Evolutionary conservation across 148 eudicot genomes (phyloP).

Genomic region (Oxyria digyna): DNA sequence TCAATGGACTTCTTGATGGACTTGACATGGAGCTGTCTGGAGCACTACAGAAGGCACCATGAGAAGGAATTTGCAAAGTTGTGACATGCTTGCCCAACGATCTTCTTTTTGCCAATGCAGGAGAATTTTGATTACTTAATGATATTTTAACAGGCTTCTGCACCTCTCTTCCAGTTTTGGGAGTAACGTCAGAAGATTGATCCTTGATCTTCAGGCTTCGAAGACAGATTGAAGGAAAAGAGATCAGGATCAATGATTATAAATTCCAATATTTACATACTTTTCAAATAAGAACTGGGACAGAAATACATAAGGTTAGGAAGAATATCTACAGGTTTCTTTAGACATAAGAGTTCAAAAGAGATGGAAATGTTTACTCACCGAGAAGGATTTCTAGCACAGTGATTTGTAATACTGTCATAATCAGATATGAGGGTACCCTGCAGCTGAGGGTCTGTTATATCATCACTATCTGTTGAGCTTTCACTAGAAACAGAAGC

Average conservation of each 20-base stretch:
- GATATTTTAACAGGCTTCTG: slow-evolving; percentile 31
- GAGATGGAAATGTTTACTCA: slow-evolving; percentile 15
- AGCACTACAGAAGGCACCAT: slow-evolving; percentile 64
- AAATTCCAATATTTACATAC: neutral
- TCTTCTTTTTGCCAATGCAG: slow-evolving; percentile 46
- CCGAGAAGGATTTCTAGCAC: slow-evolving; percentile 72
- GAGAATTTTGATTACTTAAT: slow-evolving; percentile 25
- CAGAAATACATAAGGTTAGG: neutral
- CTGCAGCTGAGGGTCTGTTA: slow-evolving; percentile 51
- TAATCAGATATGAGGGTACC: slow-evolving; percentile 64
- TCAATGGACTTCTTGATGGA: slow-evolving; percentile 91
- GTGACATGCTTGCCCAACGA: slow-evolving; percentile 54
- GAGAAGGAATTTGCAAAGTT: slow-evolving; percentile 53
- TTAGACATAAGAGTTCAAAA: neutral
- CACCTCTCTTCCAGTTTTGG: slow-evolving; percentile 25
- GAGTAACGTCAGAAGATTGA: slow-evolving; percentile 23
- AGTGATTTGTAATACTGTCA: slow-evolving; percentile 51
- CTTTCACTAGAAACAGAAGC: slow-evolving; percentile 56
- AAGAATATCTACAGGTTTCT: neutral
- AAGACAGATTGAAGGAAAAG: slow-evolving; percentile 5
- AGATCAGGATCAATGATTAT: neutral
- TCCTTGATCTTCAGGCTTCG: slow-evolving; percentile 42
- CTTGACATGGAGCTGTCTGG: slow-evolving; percentile 90
- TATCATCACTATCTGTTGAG: slow-evolving; percentile 76
- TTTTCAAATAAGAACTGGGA: neutral